A percentile compares a stretch with the other conserved stretches of the same genome.
These are phyloP conservation scores for Protea cynaroides DNA, from an alignment of 164 flowering plant genomes.

Conservation along the genomic window DNA sequence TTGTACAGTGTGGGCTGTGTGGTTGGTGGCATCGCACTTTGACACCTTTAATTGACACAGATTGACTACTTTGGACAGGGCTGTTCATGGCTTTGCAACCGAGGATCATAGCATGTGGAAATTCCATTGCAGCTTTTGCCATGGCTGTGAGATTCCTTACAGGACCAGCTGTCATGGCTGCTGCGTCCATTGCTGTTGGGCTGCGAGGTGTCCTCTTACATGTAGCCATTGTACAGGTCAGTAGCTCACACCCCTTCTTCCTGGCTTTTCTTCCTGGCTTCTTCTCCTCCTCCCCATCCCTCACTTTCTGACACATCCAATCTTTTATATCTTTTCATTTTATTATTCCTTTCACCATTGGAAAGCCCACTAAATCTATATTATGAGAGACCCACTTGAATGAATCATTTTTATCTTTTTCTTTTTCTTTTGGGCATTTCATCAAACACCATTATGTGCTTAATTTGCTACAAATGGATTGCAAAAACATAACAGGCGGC, in stretches of 20 bases:
- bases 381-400: too few species aligned
- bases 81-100: conserved; percentile 1
- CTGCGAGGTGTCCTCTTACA: conserved; percentile 51
- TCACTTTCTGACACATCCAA: conserved; percentile 24
- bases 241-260: too few species aligned
- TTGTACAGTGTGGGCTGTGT: conserved; percentile 2
- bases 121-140: background rate
- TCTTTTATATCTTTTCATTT: conserved; percentile 9
- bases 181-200: conserved; percentile 64
- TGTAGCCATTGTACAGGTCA: conserved; percentile 62
- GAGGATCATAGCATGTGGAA: conserved; percentile 1
- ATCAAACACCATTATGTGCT: too few species aligned
- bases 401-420: too few species aligned
- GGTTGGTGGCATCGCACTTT: conserved; percentile 4
- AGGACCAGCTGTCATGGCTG: conserved; percentile 66
- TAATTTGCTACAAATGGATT: background rate
- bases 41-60: too few species aligned
- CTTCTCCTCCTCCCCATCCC: background rate
- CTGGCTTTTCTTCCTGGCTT: background rate
- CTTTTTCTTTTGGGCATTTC: too few species aligned
- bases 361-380: background rate
- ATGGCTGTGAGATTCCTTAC: conserved; percentile 48
- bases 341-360: too few species aligned
- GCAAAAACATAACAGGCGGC: conserved; percentile 15
- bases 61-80: background rate